Evolutionary conservation across 495 filamentous ascomycete genomes (phyloP).

Genomic region (Terfezia claveryi): DNA sequence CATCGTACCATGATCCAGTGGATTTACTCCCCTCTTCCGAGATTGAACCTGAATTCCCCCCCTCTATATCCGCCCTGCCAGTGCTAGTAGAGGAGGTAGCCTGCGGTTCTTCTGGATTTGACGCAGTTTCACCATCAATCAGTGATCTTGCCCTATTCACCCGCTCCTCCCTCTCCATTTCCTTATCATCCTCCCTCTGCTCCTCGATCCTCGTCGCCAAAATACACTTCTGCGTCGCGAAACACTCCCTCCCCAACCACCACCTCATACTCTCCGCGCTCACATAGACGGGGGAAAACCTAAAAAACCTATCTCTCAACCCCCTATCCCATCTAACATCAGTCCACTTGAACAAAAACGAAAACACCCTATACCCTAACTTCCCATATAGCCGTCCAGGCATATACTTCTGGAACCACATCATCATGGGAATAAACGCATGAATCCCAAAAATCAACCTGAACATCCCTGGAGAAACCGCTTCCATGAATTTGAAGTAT

Average conservation of each 20-base stretch:
- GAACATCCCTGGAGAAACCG: conserved; percentile 56
- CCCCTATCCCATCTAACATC: conserved; percentile 70
- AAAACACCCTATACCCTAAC: conserved; percentile 76
- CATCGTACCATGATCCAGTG: conserved; percentile 53
- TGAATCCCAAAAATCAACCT: conserved; percentile 77
- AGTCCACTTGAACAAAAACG: conserved; percentile 76
- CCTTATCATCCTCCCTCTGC: conserved; percentile 37
- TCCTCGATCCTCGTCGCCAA: conserved; percentile 49
- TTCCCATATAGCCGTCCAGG: conserved; percentile 52
- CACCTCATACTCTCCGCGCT: conserved; percentile 80
- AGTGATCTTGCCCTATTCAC: neutral
- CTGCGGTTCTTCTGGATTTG: neutral
- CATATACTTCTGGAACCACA: conserved; percentile 50
- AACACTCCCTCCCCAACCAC: conserved; percentile 86
- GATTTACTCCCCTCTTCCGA: neutral
- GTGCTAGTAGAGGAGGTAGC: neutral
- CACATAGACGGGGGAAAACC: conserved; percentile 79
- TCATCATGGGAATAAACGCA: conserved; percentile 89
- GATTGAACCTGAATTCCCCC: neutral
- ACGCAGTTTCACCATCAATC: neutral
- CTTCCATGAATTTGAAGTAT: conserved; percentile 82
- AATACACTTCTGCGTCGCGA: conserved; percentile 81
- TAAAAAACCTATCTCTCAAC: conserved; percentile 64
- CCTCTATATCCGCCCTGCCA: neutral
- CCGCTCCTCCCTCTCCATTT: conserved; percentile 27